Evolutionary conservation across 2,329 filamentous ascomycete genomes (phyloP).

Genomic region (Aspergillus ibericus): DNA sequence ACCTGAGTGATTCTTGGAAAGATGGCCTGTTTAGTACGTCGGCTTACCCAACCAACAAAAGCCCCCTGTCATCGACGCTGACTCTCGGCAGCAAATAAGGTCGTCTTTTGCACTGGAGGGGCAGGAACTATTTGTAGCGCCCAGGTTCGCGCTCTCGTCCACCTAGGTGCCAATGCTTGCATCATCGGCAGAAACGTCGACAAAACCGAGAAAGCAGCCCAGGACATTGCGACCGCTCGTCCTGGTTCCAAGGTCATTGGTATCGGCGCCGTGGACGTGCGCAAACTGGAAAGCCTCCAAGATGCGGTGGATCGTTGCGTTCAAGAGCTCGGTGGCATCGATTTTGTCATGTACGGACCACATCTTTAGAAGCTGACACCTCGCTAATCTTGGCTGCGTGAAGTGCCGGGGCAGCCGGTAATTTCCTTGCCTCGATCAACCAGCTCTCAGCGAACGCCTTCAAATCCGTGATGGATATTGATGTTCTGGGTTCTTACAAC

Average conservation of each 20-base stretch:
- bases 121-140: slow-evolving; percentile 92
- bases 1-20: slow-evolving; percentile 79
- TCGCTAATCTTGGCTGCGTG: slow-evolving; percentile 13
- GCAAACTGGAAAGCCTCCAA: slow-evolving; percentile 67
- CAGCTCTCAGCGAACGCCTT: slow-evolving; percentile 85
- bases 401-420: slow-evolving; percentile 90
- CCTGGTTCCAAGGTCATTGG: slow-evolving; percentile 81
- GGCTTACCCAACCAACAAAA: background rate
- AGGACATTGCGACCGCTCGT: slow-evolving; percentile 77
- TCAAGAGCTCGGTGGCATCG: slow-evolving; percentile 80
- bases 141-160: slow-evolving; percentile 86
- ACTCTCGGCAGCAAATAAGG: slow-evolving; percentile 67
- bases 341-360: slow-evolving; percentile 77
- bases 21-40: slow-evolving; percentile 79
- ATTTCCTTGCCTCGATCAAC: slow-evolving; percentile 85
- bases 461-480: slow-evolving; percentile 94
- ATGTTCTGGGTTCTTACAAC: slow-evolving; percentile 90
- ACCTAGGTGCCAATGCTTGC: slow-evolving; percentile 88
- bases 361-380: background rate
- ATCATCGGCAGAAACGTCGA: slow-evolving; percentile 87
- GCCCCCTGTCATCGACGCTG: slow-evolving; percentile 6
- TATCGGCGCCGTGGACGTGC: slow-evolving; percentile 73
- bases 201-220: slow-evolving; percentile 80
- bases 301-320: slow-evolving; percentile 76
- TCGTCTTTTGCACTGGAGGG: slow-evolving; percentile 92